Percentiles rank a stretch among this genome's conserved stretches.
These are phyloP conservation scores for Carnegiea gigantea DNA, from an alignment of 179 eudicot genomes.

Conservation along the genomic window DNA sequence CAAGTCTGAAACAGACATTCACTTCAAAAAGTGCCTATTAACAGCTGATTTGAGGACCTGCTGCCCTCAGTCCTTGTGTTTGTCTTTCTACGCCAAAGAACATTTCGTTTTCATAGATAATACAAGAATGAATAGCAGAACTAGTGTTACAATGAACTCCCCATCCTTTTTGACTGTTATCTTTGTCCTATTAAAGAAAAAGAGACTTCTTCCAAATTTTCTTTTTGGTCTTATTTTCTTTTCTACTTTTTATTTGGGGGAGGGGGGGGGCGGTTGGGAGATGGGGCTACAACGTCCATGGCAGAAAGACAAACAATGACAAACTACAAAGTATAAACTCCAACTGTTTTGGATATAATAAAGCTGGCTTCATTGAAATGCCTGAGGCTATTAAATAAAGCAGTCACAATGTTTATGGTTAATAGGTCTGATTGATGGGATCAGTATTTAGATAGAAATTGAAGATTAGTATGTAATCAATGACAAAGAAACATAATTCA, in stretches of 20 bases:
- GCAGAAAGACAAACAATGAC: background rate
- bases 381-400: too few species aligned
- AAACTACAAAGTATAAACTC: background rate
- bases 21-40: too few species aligned
- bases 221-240: background rate
- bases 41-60: too few species aligned
- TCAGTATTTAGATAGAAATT: background rate
- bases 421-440: too few species aligned
- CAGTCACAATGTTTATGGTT: too few species aligned
- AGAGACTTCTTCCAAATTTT: background rate
- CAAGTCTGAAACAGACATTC: too few species aligned
- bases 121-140: too few species aligned
- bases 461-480: background rate
- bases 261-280: background rate
- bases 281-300: background rate
- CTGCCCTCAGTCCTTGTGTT: background rate
- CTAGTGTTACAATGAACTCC: too few species aligned
- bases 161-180: too few species aligned
- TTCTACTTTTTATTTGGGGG: too few species aligned
- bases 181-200: too few species aligned
- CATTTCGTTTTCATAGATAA: too few species aligned
- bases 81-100: background rate
- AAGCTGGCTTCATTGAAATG: background rate
- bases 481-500: constrained; percentile 13
- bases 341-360: background rate